Evolutionary conservation across 1,139 yeast genomes (phyloP).

Genomic region (Saccharomyces hybrid): DNA sequence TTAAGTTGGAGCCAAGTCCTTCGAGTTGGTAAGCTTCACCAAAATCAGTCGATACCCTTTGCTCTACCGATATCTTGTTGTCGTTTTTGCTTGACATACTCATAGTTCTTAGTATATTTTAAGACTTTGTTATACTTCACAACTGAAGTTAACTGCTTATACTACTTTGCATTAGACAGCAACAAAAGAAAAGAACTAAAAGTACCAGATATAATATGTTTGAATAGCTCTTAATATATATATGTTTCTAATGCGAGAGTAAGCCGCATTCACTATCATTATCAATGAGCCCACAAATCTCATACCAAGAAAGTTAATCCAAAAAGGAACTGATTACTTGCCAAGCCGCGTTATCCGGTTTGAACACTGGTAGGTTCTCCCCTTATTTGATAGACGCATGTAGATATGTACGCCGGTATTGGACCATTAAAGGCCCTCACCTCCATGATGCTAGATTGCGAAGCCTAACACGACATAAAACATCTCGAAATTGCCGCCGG

Average conservation of each 20-base stretch:
- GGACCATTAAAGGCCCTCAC: not conserved
- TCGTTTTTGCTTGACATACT: conserved; percentile 1
- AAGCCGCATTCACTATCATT: too few relatives aligned
- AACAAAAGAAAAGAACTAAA: too few relatives aligned
- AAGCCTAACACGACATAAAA: not conserved
- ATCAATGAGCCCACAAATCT: too few relatives aligned
- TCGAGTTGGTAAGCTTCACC: not conserved
- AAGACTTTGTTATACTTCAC: not conserved
- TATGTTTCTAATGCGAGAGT: too few relatives aligned
- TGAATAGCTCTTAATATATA: not conserved
- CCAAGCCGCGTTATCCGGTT: conserved; percentile 1
- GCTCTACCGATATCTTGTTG: not conserved
- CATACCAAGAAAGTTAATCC: too few relatives aligned
- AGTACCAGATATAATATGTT: too few relatives aligned
- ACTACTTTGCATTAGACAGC: too few relatives aligned
- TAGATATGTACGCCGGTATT: not conserved
- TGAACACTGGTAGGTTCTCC: not conserved
- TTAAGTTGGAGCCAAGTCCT: not conserved
- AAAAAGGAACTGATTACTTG: too few relatives aligned
- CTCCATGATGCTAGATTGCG: not conserved
- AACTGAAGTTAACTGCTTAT: not conserved
- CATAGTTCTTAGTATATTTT: not conserved
- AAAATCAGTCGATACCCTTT: not conserved
- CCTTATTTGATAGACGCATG: not conserved
- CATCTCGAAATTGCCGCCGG: conserved; percentile 1